Conservation (phyloP, 2,329 filamentous ascomycete genomes). For the Paecilomyces formosus region DNA sequence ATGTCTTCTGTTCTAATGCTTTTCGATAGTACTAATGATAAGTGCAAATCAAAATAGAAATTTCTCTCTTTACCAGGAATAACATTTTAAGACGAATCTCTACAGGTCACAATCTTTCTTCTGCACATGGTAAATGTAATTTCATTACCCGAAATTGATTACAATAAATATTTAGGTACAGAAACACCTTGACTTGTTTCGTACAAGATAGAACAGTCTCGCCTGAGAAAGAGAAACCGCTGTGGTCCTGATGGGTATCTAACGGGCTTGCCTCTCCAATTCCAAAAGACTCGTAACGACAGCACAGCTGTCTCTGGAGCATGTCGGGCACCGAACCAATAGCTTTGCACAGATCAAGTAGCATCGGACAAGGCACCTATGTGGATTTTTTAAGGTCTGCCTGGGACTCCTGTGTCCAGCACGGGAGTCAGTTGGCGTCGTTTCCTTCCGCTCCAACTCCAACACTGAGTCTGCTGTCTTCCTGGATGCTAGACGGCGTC, state of each 20-base stretch:
- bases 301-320: background rate
- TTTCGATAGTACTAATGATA: too few relatives aligned
- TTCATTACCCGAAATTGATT: background rate
- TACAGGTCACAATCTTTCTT: too few relatives aligned
- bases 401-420: background rate
- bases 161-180: background rate
- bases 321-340: too few relatives aligned
- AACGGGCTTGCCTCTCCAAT: background rate
- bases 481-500: background rate
- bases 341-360: background rate
- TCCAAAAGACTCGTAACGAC: background rate
- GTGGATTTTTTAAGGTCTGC: background rate
- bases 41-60: too few relatives aligned
- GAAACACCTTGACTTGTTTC: background rate
- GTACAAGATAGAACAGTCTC: background rate
- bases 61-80: too few relatives aligned
- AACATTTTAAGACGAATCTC: too few relatives aligned
- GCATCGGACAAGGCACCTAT: background rate
- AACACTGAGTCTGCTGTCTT: background rate
- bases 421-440: background rate
- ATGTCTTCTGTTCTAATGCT: too few relatives aligned
- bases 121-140: background rate
- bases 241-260: background rate
- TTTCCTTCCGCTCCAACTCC: background rate
- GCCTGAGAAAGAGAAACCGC: background rate